Evolutionary conservation across 176 grass and related monocot genomes (phyloP), one percentile per base, ranked within the genome.

Genomic region (Phyllostachys edulis): DNA sequence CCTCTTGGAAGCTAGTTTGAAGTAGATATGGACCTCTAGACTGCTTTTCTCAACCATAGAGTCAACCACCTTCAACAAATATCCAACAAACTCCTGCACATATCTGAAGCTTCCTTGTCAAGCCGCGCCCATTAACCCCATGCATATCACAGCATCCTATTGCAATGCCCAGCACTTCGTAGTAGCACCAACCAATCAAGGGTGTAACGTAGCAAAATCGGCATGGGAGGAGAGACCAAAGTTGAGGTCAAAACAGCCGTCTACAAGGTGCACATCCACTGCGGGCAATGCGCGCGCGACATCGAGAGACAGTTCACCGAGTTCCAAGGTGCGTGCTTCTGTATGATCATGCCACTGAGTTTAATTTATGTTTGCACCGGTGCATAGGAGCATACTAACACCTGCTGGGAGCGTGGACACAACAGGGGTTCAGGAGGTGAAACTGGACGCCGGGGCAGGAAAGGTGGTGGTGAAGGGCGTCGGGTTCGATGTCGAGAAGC

Each of bases 391-490:
- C 20, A 13, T 13, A 18, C 42, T 65, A 56, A 64, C 9, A 47
- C 1, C 11, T 5, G 13, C 1, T 34, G 32, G 34, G 44, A 12
- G 24, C 9, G 17, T 60, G 13, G 61, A 57, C 20, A 34, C 26
- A 47, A 79, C 82, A 99, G 93, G 96, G 50, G 85, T 99, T 47
- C 73, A 75, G 6, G 92, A 99, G 86, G 96, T 99, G 77, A 92
- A 94, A 45, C 21, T 96, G 62, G 81, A 94, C 27, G 83, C 75
- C 0, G 84, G 52, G 49, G 85, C 68, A 0, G 93, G 91, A 47
- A 92, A 89, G 81, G 91, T 96, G 5, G 92, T 78, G 0, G 93
- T 95, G 29, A 95, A 85, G 77, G 91, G 93, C n/a, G 27, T 79
- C 68, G 81, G 61, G 20, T 91, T 94, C 80, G 96, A 99, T 29